Evolutionary conservation across 768 basidiomycete genomes (phyloP), one percentile per base, ranked within the genome.

Genomic region (Phanerochaete sordida): DNA sequence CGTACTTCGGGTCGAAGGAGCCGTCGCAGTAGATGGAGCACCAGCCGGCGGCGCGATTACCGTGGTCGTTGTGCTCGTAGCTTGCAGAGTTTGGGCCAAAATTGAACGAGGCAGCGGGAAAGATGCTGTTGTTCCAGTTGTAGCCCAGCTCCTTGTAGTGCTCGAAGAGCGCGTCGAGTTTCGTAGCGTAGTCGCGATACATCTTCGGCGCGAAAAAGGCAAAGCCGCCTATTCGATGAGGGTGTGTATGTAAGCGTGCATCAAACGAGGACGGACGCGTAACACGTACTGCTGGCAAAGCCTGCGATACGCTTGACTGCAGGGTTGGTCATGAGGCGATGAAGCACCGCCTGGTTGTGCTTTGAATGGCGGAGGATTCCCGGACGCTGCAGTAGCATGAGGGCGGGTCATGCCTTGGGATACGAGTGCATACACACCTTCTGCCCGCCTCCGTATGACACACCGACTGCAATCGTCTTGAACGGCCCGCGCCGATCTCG

Each of bases 11-110:
- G 26, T 62, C 61, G 3, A 59, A 66, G 23, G 64, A 51, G 1
- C 63, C 66, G 9, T 53, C 33, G 6, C 51, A 49, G 27, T 35
- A 30, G 26, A 65, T 62, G 15, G 48, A 27, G 44, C 62, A 63
- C 24, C 21, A 58, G 15, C 59, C 59, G n/a, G 19, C 31, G 3
- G 59, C 28, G 19, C 33, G 12, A 27, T 66, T 63, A 3, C 31
- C 44, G 24, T 46, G 24, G 31, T 56, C 47, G 15, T 26, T 59
- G 24, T 49, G 19, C 19, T 43, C 19, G 39, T 43, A 43, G 57
- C 7, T 31, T 26, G n/a, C 19, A 37, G 30, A 37, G 19, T 43
- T 43, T 4, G 19, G 19, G 11, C 39, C 39, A 19, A 43, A 43
- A 19, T 43, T 19, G 19, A 43, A 43, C 33, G 44, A 58, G 31